Conservation (phyloP, 495 filamentous ascomycete species). For the Hyaloscypha hepaticicola region DNA sequence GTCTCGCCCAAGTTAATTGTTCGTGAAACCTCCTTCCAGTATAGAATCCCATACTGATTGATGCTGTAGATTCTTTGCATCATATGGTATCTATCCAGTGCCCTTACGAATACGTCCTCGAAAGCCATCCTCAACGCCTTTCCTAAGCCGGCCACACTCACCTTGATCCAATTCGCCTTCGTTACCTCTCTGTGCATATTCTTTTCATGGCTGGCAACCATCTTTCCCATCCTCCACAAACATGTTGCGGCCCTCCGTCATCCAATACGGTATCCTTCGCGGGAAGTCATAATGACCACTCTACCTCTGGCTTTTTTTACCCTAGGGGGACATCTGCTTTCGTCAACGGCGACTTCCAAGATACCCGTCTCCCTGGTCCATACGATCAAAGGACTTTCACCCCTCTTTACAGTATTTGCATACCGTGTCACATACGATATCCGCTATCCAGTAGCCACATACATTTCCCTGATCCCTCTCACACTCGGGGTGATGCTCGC, state of each 20-base stretch:
- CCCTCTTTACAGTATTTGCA: constrained; percentile 90
- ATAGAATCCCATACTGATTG: constrained; percentile 14
- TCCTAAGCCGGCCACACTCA: constrained; percentile 88
- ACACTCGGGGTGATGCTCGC: constrained; percentile 93
- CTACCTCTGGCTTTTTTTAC: constrained; percentile 90
- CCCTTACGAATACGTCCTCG: constrained; percentile 94
- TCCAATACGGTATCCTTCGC: constrained; percentile 76
- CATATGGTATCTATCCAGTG: constrained; percentile 92
- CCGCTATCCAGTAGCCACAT: constrained; percentile 83
- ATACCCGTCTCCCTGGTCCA: constrained; percentile 97
- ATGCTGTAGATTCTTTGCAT: constrained; percentile 67
- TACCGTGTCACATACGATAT: constrained; percentile 88
- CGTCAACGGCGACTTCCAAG: constrained; percentile 86
- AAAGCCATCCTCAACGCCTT: constrained; percentile 96
- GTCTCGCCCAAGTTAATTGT: constrained; percentile 85
- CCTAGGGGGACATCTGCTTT: constrained; percentile 88
- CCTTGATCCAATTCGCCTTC: constrained; percentile 91
- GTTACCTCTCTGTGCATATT: constrained; percentile 86
- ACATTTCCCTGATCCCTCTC: constrained; percentile 87
- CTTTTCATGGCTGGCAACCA: constrained; percentile 67
- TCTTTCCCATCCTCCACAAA: constrained; percentile 65
- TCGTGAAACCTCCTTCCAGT: constrained; percentile 42
- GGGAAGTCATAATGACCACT: constrained; percentile 82
- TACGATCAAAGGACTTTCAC: constrained; percentile 98
- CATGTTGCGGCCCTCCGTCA: constrained; percentile 76